Percentiles rank a stretch among this genome's conserved stretches.
Evolutionary conservation across 306 rosid genomes (phyloP).

Genomic region (Benincasa hispida): DNA sequence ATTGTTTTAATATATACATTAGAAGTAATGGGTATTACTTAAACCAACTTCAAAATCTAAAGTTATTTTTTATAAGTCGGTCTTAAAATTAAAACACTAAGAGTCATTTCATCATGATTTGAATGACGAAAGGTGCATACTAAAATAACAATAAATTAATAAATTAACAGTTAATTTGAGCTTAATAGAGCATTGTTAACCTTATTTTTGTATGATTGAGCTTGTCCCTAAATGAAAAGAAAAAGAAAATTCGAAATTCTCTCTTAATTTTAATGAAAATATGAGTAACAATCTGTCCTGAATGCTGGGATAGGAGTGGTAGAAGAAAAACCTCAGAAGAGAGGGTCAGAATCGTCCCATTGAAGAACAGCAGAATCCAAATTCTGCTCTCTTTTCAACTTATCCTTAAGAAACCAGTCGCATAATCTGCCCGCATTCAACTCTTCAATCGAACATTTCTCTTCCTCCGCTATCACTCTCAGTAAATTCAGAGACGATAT

Average conservation of each 20-base stretch:
- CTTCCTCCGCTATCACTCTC: conserved; percentile 80
- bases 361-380: conserved; percentile 74
- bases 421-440: conserved; percentile 70
- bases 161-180: too few relatives aligned
- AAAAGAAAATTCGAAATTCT: not conserved
- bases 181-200: too few relatives aligned
- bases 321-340: conserved; percentile 11
- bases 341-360: conserved; percentile 76
- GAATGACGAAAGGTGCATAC: not conserved
- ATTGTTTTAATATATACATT: too few relatives aligned
- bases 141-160: not conserved
- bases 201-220: too few relatives aligned
- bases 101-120: too few relatives aligned
- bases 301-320: not conserved
- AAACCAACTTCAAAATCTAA: too few relatives aligned
- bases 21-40: too few relatives aligned
- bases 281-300: too few relatives aligned
- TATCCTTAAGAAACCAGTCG: conserved; percentile 58
- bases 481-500: conserved; percentile 73
- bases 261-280: too few relatives aligned
- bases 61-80: too few relatives aligned
- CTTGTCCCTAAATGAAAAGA: not conserved
- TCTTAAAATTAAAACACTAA: too few relatives aligned
- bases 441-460: conserved; percentile 73
- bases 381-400: conserved; percentile 66